Base-by-base conservation (phyloP, 164 flowering plant genomes). In the Hamamelis virginiana region DNA sequence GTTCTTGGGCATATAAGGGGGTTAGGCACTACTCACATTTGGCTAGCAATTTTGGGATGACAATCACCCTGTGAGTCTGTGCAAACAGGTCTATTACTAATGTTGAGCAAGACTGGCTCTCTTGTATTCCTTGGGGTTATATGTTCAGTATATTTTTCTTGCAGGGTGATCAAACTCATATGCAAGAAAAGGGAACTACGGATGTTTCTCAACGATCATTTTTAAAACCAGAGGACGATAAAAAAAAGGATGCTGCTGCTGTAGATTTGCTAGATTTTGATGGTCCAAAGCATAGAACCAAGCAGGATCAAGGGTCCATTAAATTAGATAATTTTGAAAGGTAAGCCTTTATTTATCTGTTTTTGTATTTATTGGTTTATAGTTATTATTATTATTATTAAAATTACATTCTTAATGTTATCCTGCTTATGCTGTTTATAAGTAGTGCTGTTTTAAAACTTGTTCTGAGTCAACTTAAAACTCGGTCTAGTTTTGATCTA, bases 151-250 rank as follows among this genome's bases (percentile, higher is more conserved):
- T 26, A n/a, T 43, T 62, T 47, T 67, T 21, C 27, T 16, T 75
- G 65, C 66, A 73, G 75, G 71, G 1, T 41, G 44, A 59, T 73
- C 41, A 44, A 19, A 51, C 65, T 50, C 62, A 62, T 50, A 64
- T 59, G 65, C 51, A 43, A 16, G 33, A 68, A 44, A 61, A 28
- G 28, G 58, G 69, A 43, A 45, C 48, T 43, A 48, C 22, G 46
- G 77, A 74, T 47, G 56, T 61, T 50, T 47, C 69, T 48, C 69
- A 57, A 26, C 65, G 51, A 52, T 19, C 9, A 23, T 19, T 33
- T 61, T 71, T 65, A 60, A 50, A 26, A 67, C 38, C 8, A 41
- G 59, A 55, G 55, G 67, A 64, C 5, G 28, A 22, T 22, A 56
- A 52, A n/a, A 45, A 66, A 59, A 61, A 59, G n/a, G 65, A 52